Conservation (phyloP, 129 eudicot species). For the Arctium minus region DNA sequence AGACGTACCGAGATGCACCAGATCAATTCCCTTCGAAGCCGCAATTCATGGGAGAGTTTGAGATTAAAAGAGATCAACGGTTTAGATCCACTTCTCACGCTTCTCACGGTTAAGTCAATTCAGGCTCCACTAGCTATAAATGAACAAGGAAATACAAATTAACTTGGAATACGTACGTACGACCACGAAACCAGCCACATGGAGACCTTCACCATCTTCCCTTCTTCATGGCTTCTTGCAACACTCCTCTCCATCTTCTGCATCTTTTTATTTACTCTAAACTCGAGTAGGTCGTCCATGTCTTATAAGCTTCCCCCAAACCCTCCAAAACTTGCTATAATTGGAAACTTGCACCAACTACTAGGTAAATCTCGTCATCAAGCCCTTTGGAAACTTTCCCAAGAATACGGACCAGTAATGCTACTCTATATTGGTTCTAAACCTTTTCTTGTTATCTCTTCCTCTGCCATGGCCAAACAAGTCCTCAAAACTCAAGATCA, state of each 20-base stretch:
- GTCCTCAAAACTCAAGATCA: conserved; percentile 29
- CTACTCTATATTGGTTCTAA: conserved; percentile 11
- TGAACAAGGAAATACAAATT: not conserved
- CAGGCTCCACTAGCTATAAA: not conserved
- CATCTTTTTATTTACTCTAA: not conserved
- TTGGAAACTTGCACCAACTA: conserved; percentile 21
- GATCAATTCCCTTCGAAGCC: too few relatives aligned
- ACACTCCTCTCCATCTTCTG: not conserved
- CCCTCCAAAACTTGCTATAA: conserved; percentile 18
- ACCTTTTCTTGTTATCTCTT: conserved; percentile 9
- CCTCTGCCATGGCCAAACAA: conserved; percentile 27
- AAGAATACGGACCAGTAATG: conserved; percentile 18
- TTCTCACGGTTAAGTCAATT: too few relatives aligned
- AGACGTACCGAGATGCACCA: too few relatives aligned
- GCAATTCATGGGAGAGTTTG: too few relatives aligned
- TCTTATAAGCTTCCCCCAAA: conserved; percentile 10
- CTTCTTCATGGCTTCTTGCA: conserved; percentile 12
- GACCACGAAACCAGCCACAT: not conserved
- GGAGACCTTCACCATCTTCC: not conserved
- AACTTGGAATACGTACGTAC: not conserved
- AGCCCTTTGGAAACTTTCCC: conserved; percentile 19
- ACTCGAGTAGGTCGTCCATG: not conserved
- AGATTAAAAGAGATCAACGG: too few relatives aligned
- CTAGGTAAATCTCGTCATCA: not conserved
- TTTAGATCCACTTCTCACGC: too few relatives aligned